Base-by-base conservation (phyloP, 208 protist species). In the Porcisia hertigi region DNA sequence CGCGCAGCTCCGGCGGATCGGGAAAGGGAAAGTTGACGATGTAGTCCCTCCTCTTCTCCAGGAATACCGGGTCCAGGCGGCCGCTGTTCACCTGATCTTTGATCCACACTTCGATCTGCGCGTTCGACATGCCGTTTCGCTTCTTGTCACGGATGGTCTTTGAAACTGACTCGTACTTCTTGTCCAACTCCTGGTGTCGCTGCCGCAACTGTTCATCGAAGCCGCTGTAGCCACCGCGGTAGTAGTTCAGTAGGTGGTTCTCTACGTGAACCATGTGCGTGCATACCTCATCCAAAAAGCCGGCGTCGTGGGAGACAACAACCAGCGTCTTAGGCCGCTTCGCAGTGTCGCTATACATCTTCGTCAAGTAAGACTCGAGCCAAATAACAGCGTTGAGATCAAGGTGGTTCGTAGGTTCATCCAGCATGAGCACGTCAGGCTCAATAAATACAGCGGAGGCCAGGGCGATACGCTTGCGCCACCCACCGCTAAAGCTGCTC, bases 301-400 rank as follows among this genome's bases (percentile, higher is more conserved):
- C 88, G 30, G 96, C 94, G 81, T 99, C 97, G 88, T 99, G 98
- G 53, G 97, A 99, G 36, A 99, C 98, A 39, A 99, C 91, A 36
- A 99, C 79, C 5, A 99, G 80, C 52, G 86, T 95, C 84, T 97
- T 97, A 34, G 92, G 92, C 14, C 93, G 90, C 72, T 90, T 88
- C 67, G 87, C 87, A 16, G 67, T 87, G 84, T 95, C 90, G 80
- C 79, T 93, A 86, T 98, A 97, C 70, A 87, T 79, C 71, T 85
- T 79, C 41, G 73, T 78, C 34, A 99, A 81, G 83, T 97, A 98
- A 12, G 91, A 86, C 81, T 99, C 95, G 1, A 99, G 92, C 97
- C 97, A 99, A 63, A 99, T 88, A 6, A 98, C 90, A 36, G 96
- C 94, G 71, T 96, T 94, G n/a, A 99, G 80, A 75, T 99, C 98